Evolutionary conservation across 164 flowering plant genomes (phyloP).

Genomic region (Berberis thunbergii): DNA sequence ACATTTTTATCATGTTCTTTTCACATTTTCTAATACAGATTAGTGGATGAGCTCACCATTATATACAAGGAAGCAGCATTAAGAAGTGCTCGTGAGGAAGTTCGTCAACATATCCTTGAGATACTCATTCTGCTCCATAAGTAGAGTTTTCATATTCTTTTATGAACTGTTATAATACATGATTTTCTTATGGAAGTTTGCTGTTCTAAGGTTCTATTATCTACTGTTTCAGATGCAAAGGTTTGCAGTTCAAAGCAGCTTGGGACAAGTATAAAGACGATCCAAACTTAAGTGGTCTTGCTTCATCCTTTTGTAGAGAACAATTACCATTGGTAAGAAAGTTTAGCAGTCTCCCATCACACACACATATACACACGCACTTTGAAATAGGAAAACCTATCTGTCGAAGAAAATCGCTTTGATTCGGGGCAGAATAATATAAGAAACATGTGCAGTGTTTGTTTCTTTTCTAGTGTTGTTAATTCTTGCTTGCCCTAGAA

Average conservation of each 20-base stretch:
- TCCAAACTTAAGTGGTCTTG: slow-evolving; percentile 42
- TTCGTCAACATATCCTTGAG: slow-evolving; percentile 40
- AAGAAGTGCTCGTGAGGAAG: slow-evolving; percentile 49
- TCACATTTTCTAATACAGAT: slow-evolving; percentile 30
- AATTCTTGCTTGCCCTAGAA: no score
- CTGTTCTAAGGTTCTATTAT: not conserved
- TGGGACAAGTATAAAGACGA: slow-evolving; percentile 74
- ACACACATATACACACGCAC: no score
- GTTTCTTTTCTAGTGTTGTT: no score
- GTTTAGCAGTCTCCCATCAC: no score
- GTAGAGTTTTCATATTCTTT: slow-evolving; percentile 30
- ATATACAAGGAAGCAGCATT: slow-evolving; percentile 70
- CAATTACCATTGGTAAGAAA: slow-evolving; percentile 8
- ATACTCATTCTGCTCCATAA: slow-evolving; percentile 47
- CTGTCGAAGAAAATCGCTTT: no score
- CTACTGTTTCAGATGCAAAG: slow-evolving; percentile 49
- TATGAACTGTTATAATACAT: not conserved
- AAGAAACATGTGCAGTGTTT: no score
- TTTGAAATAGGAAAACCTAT: no score
- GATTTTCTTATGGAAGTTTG: not conserved
- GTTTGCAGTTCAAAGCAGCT: slow-evolving; percentile 56
- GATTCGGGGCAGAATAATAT: no score
- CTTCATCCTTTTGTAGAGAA: slow-evolving; percentile 17
- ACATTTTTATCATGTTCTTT: not conserved
- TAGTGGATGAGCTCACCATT: slow-evolving; percentile 67